Base-by-base conservation (phyloP, 78 protist genomes). In the Protostelium mycophagum region DNA sequence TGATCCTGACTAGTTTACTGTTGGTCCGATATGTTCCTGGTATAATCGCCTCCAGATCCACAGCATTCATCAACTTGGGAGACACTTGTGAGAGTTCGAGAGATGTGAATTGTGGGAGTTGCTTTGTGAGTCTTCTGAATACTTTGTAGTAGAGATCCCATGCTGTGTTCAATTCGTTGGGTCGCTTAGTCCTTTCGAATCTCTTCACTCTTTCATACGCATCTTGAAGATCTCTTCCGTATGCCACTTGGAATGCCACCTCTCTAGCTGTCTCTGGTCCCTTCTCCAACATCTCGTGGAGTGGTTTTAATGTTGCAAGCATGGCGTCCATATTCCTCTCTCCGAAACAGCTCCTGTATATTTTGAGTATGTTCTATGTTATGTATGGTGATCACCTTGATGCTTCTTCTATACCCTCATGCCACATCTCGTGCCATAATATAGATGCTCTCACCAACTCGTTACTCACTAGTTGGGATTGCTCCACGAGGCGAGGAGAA, bases 391-490 rank as follows among this genome's bases (percentile, higher is more conserved):
- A n/a, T n/a, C n/a, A n/a, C n/a, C n/a, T 89, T 9, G 96, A 88
- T 0, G 99, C 99, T 89, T 98, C 99, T 88, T 99, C 99, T 10
- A 99, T 38, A 29, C 98, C 99, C 92, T 98, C 99, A 89, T 96
- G 97, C 99, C 99, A 99, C 97, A 93, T 90, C 90, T 99, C 99
- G 85, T 93, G 96, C 99, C 99, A 98, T 29, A 99, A 88, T 90
- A 98, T 98, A 84, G 99, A 99, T 10, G 97, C 97, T 35, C 99
- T 96, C 63, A 99, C 98, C 85, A 99, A 94, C 92, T 99, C 99
- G 83, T 87, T 63, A 37, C 89, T 23, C 23, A 98, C 99, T 36
- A 99, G 87, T 83, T 83, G 34, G 35, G 99, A 98, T 90, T 96
- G 97, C 63, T 96, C 97, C 0, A 97, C 96, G 16, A 96, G 89